Evolutionary conservation across 1,139 yeast genomes (phyloP), one percentile per base, ranked within the genome.

Genomic region (Hemisphaericaspora xylanilytica): DNA sequence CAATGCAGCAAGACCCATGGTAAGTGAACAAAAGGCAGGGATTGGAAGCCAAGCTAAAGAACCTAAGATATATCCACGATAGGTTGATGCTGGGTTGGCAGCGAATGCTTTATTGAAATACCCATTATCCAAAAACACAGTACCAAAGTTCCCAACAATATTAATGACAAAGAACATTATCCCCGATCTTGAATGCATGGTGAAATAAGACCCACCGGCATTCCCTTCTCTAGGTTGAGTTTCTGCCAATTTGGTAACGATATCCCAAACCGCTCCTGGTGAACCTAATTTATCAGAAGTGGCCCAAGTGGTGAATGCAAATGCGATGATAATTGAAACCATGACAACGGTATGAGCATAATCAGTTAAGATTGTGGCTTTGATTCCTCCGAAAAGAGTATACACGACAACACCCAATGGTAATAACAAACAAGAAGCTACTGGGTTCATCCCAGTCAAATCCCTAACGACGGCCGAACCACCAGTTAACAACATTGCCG

Each of bases 21-120:
- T 84, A 7, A 94, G 82, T 13, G 95, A 85, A 33, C 81, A 74
- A 40, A 85, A 73, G 67, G 83, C 83, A 28, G 96, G 96, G 47
- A 88, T 81, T 8, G 95, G 92, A 57, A 86, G 84, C 96, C 96
- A 89, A 0, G 92, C 82, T 38, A 88, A 59, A n/a, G 96, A 96
- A 41, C 96, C 96, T 49, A 86, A 63, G 25, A 87, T 80, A 59
- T 89, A 88, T 13, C 96, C 96, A n/a, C 94, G 92, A 52, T 88
- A 70, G 22, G 95, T 87, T 28, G 94, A 81, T 3, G 80, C 84
- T 13, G 96, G 94, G 46, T 81, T 73, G 10, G 95, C 85, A 34
- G 95, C 90, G 59, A 88, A 85, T 5, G 95, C 95, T 64, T 85
- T 85, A 64, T 85, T 85, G 81, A 90, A 88, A 64, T 88, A 89